phyloP scores from a whole-genome alignment of 2,329 filamentous ascomycete species.

The Byssothecium circinans region DNA sequence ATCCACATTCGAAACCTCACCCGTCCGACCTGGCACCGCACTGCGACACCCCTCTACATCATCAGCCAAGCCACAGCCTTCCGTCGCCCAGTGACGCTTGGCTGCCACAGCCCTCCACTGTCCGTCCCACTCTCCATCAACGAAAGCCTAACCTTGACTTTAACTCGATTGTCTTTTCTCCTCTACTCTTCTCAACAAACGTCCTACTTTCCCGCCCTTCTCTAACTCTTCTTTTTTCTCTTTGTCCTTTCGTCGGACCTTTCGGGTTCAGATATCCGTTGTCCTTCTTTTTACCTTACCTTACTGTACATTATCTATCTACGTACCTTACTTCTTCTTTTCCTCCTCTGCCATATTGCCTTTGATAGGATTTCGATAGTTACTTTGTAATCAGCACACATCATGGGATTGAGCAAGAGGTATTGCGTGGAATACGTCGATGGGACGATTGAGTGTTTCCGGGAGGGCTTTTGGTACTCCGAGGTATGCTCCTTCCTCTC shows the following conservation, averaged over 20 bases:
- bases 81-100: no score
- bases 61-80: no score
- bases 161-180: background rate
- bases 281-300: background rate
- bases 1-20: conserved; percentile 20
- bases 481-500: conserved; percentile 23
- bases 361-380: background rate
- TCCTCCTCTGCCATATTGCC: background rate
- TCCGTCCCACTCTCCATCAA: background rate
- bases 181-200: background rate
- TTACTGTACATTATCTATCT: no score
- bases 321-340: background rate
- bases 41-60: conserved; percentile 25
- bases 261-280: background rate
- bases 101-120: background rate
- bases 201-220: background rate
- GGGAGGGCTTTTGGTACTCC: conserved; percentile 38
- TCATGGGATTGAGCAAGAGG: conserved; percentile 31
- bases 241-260: conserved; percentile 1
- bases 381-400: conserved; percentile 13
- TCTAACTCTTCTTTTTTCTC: background rate
- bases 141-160: background rate
- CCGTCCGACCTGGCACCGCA: conserved; percentile 12
- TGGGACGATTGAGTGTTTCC: conserved; percentile 31
- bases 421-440: conserved; percentile 30